Evolutionary conservation across 2,329 filamentous ascomycete species (phyloP).

Genomic region (Coniella vitis): DNA sequence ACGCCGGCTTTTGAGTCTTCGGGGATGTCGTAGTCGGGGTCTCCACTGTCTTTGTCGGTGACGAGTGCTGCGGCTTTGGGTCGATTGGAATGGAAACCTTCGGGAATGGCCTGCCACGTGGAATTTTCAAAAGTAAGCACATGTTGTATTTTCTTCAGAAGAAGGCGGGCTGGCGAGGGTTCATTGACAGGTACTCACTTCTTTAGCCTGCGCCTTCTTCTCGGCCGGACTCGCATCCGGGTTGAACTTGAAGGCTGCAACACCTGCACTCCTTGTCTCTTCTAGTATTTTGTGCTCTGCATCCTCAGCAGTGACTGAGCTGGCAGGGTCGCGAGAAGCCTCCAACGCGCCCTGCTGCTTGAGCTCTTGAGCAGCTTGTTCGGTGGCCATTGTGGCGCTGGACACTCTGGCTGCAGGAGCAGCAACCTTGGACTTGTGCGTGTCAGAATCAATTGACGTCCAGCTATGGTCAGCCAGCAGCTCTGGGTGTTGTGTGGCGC

Average conservation of each 20-base stretch:
- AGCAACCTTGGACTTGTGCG: not conserved
- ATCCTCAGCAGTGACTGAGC: constrained; percentile 58
- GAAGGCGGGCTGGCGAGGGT: not conserved
- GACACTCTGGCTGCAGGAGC: constrained; percentile 9
- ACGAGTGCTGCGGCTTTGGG: constrained; percentile 63
- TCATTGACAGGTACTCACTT: constrained; percentile 59
- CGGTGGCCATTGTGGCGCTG: constrained; percentile 26
- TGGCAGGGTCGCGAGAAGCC: constrained; percentile 66
- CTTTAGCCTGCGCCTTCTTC: constrained; percentile 73
- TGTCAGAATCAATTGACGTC: constrained; percentile 6
- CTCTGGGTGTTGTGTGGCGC: no score
- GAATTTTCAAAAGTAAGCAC: not conserved
- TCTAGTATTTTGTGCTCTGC: constrained; percentile 69
- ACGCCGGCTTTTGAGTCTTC: constrained; percentile 64
- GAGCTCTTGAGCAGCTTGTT: constrained; percentile 47
- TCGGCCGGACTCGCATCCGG: constrained; percentile 76
- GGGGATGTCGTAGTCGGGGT: constrained; percentile 69
- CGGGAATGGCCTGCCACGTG: constrained; percentile 48
- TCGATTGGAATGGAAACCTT: constrained; percentile 55
- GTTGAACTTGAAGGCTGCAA: constrained; percentile 77
- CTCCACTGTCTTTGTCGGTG: constrained; percentile 69
- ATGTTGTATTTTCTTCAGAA: not conserved
- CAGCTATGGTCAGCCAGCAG: not conserved
- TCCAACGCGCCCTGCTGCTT: constrained; percentile 77
- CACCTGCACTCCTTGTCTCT: constrained; percentile 72